Evolutionary conservation across 2,329 filamentous ascomycete genomes (phyloP).

Genomic region (Fusarium musae): DNA sequence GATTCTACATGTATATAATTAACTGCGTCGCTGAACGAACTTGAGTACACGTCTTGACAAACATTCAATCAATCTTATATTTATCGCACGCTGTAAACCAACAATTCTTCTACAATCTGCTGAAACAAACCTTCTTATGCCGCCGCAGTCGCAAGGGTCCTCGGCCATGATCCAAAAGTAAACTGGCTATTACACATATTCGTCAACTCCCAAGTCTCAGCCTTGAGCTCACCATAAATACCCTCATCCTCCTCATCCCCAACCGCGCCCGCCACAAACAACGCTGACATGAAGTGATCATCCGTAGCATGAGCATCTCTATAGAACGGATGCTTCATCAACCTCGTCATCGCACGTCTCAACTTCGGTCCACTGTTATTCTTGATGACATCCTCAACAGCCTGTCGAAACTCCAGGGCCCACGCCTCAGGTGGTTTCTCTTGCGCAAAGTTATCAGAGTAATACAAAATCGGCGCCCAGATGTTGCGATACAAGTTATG

Average conservation of each 20-base stretch:
- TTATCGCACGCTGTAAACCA: background rate
- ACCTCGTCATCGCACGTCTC: conserved; percentile 64
- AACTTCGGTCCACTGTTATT: conserved; percentile 57
- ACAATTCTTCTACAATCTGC: accelerated
- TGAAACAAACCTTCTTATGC: background rate
- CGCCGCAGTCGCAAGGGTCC: background rate
- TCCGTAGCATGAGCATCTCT: conserved; percentile 76
- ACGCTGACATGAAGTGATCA: conserved; percentile 74
- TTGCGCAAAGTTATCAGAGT: conserved; percentile 25
- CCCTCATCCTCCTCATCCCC: conserved; percentile 59
- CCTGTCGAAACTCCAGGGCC: conserved; percentile 74
- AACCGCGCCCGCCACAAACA: conserved; percentile 71
- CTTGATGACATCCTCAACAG: conserved; percentile 67
- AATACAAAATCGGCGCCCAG: conserved; percentile 70
- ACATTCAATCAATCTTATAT: background rate
- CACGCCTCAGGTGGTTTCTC: conserved; percentile 51
- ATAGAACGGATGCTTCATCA: conserved; percentile 76
- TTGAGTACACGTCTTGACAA: background rate
- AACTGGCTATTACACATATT: conserved; percentile 74
- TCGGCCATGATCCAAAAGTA: conserved; percentile 56
- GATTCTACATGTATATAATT: background rate
- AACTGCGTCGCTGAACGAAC: background rate
- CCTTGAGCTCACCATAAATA: conserved; percentile 56
- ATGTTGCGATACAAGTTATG: conserved; percentile 77
- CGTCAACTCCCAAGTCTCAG: conserved; percentile 73